Percentiles rank a stretch among this genome's conserved stretches.
Conservation (phyloP, 257 asterid genomes). For the Solanum clarkiae region DNA sequence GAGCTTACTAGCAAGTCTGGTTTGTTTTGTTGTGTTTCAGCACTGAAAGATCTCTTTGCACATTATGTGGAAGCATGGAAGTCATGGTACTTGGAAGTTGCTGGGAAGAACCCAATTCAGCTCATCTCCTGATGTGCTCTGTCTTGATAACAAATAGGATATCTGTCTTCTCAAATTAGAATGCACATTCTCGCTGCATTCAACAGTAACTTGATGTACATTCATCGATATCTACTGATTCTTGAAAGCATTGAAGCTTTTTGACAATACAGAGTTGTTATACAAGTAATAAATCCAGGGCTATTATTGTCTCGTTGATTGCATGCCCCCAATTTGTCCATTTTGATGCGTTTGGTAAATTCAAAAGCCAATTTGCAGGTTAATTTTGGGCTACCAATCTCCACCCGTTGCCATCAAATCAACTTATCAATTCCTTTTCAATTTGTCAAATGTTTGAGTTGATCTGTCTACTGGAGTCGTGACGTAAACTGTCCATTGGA, state of each 20-base stretch:
- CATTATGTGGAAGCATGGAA: constrained; percentile 92
- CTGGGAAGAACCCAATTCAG: constrained; percentile 58
- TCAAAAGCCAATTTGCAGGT: not conserved
- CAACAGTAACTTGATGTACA: not conserved
- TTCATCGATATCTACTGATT: not conserved
- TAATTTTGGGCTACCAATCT: not conserved
- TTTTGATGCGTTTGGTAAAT: not conserved
- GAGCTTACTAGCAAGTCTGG: not conserved
- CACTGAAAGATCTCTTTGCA: constrained; percentile 74
- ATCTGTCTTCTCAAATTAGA: constrained; percentile 5
- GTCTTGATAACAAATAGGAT: not conserved
- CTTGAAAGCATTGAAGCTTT: not conserved
- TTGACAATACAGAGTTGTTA: not conserved
- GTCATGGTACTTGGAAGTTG: constrained; percentile 86
- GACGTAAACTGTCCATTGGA: not conserved
- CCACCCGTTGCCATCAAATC: not conserved
- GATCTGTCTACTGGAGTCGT: not conserved
- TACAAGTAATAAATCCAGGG: not conserved
- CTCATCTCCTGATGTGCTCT: constrained; percentile 22
- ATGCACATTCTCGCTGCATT: constrained; percentile 32
- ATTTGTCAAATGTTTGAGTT: not conserved
- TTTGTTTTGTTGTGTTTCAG: constrained; percentile 36
- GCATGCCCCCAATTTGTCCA: not conserved
- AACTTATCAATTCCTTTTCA: not conserved
- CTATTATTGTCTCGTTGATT: not conserved